A percentile compares a stretch with the other conserved stretches of the same genome.
Evolutionary conservation across 148 eudicot species (phyloP).

Genomic region (Camellia lanceoleosa): DNA sequence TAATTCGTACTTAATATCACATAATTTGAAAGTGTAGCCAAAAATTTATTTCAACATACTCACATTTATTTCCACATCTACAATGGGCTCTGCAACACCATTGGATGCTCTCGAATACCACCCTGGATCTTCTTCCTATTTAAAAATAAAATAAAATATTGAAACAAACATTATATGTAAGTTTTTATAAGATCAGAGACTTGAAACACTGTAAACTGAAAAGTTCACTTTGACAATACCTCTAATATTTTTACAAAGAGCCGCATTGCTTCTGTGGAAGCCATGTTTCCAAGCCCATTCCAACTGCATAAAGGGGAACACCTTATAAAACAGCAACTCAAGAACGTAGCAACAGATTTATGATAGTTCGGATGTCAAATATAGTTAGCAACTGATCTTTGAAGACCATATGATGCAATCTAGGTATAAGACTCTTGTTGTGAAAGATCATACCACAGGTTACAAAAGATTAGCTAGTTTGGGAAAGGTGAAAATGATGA

Average conservation of each 20-base stretch:
- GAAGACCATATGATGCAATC: not conserved
- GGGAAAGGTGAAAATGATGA: too few relatives aligned
- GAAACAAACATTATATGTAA: not conserved
- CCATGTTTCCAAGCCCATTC: constrained; percentile 89
- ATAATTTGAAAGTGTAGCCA: too few relatives aligned
- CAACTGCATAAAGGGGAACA: constrained; percentile 54
- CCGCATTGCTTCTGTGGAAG: constrained; percentile 97
- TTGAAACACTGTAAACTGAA: not conserved
- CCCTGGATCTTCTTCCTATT: constrained; percentile 95
- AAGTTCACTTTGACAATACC: constrained; percentile 39
- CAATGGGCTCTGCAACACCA: constrained; percentile 56
- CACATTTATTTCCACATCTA: constrained; percentile 74
- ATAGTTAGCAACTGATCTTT: not conserved
- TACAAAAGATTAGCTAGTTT: too few relatives aligned
- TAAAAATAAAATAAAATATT: not conserved
- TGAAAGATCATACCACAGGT: too few relatives aligned
- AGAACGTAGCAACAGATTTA: not conserved
- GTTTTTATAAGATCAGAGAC: not conserved
- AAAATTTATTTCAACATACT: constrained; percentile 30
- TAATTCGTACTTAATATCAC: too few relatives aligned
- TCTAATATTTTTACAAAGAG: constrained; percentile 95
- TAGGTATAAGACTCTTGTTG: too few relatives aligned
- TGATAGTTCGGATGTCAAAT: not conserved
- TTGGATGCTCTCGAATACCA: constrained; percentile 89
- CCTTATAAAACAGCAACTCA: constrained; percentile 13